Percentiles rank a stretch among this genome's conserved stretches.
phyloP scores from a whole-genome alignment of 345 rosid genomes.

The Streptanthus diversifolius region DNA sequence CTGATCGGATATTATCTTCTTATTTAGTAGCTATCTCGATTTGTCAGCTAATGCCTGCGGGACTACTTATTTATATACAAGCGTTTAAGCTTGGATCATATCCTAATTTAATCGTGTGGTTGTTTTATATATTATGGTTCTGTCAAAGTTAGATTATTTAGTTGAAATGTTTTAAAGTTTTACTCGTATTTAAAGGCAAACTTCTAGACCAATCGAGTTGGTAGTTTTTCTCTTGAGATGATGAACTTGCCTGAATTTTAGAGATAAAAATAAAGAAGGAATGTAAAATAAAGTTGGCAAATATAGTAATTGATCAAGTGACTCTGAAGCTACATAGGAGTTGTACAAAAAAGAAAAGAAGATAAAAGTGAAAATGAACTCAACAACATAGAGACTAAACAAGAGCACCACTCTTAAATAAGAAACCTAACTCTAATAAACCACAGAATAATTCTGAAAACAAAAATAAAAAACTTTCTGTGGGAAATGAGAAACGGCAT shows the following conservation, averaged over 20 bases:
- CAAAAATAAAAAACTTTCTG: not conserved
- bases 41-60: not conserved
- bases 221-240: not conserved
- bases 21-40: not conserved
- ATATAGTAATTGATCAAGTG: conserved; percentile 12
- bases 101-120: not conserved
- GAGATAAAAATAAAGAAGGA: not conserved
- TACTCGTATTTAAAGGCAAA: not conserved
- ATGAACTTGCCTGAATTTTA: not conserved
- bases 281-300: not conserved
- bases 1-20: not conserved
- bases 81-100: not conserved
- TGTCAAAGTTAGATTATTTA: not conserved
- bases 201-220: not conserved
- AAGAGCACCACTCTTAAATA: conserved; percentile 5
- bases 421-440: conserved; percentile 3
- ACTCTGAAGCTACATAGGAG: conserved; percentile 1
- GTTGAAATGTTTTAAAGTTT: not conserved
- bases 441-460: not conserved
- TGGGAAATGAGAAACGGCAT: conserved; percentile 34
- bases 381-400: conserved; percentile 15
- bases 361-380: conserved; percentile 5
- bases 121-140: not conserved
- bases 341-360: not conserved
- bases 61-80: not conserved